These are phyloP conservation scores for Termitomyces sp. DNA, from an alignment of 768 basidiomycete genomes.

Conservation along the genomic window DNA sequence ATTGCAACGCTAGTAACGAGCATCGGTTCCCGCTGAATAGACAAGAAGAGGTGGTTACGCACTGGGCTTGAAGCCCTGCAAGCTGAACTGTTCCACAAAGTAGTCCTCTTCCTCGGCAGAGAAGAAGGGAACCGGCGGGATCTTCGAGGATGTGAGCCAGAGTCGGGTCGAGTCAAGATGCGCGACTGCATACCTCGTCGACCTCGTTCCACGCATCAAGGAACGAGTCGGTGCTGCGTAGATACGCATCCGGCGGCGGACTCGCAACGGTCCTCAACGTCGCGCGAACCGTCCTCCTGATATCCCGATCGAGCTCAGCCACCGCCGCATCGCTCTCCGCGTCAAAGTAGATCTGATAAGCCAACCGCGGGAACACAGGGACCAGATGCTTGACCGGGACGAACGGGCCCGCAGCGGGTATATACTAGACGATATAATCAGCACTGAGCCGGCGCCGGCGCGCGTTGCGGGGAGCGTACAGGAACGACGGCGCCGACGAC, in stretches of 20 bases:
- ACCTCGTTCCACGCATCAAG: slow-evolving; percentile 46
- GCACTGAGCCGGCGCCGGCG: too few relatives aligned
- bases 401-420: slow-evolving; percentile 46
- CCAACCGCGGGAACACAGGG: slow-evolving; percentile 41
- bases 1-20: slow-evolving; percentile 47
- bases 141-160: slow-evolving; percentile 28
- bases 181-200: slow-evolving; percentile 28
- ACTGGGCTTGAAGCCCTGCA: slow-evolving; percentile 61
- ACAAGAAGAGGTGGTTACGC: slow-evolving; percentile 13
- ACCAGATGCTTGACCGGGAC: slow-evolving; percentile 37
- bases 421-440: too few relatives aligned
- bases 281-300: slow-evolving; percentile 51
- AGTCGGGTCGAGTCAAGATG: not conserved
- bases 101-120: slow-evolving; percentile 61
- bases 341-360: slow-evolving; percentile 65
- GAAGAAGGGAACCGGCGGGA: slow-evolving; percentile 59
- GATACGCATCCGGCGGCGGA: slow-evolving; percentile 50
- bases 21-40: not conserved
- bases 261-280: slow-evolving; percentile 47
- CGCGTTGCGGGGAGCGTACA: slow-evolving; percentile 35
- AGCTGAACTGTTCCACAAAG: slow-evolving; percentile 54
- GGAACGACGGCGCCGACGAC: slow-evolving; percentile 59
- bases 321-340: slow-evolving; percentile 39
- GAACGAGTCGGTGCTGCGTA: slow-evolving; percentile 44
- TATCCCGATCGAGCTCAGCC: slow-evolving; percentile 48